Base-by-base conservation (phyloP, 768 basidiomycete genomes). In the Boletus bicolor region DNA sequence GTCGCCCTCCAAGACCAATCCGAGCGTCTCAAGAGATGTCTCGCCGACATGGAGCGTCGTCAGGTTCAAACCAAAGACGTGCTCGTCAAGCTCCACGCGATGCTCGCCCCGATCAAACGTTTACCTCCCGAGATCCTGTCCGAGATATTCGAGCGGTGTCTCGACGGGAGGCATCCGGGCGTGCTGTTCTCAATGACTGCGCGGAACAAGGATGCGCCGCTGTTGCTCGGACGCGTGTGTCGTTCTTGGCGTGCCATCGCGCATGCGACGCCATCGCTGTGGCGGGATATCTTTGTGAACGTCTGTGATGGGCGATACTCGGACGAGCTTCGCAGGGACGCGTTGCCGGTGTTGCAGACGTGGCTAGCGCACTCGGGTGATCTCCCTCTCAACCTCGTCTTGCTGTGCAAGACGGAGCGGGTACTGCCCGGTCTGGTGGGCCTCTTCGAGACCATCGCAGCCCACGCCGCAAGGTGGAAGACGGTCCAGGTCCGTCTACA, bases 211-310 rank as follows among this genome's bases (percentile, higher is more conserved):
- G 56, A 53, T 9, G 64, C 66, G 0, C 72, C 70, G 0, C n/a
- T 73, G 32, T 35, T 70, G 2, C 66, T 73, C 6, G 67, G 65
- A 4, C 67, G 67, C 0, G 65, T 73, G 19, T 72, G 71, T 43
- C 62, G 64, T 47, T 21, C 57, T 0, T 73, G 72, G 70, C 64
- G 70, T 8, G 54, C 51, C 9, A 51, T 71, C 3, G 54, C 59
- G 1, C 56, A 60, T 3, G 51, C 62, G 12, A 72, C 72, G 1
- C 71, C 71, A 21, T 50, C 51, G 15, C 48, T 72, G 1, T 72
- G 71, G 71, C 58, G 44, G 10, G 57, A 64, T 45, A 34, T 68
- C 24, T 47, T 51, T 26, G 15, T 68, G 9, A 60, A 60, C 36
- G 54, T 69, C 15, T 64, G 65, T 21, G 59, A 67, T 1, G 56